Evolutionary conservation across 176 grass and related monocot species (phyloP), one percentile per base, ranked within the genome.

Genomic region (Phoenix roebelenii): DNA sequence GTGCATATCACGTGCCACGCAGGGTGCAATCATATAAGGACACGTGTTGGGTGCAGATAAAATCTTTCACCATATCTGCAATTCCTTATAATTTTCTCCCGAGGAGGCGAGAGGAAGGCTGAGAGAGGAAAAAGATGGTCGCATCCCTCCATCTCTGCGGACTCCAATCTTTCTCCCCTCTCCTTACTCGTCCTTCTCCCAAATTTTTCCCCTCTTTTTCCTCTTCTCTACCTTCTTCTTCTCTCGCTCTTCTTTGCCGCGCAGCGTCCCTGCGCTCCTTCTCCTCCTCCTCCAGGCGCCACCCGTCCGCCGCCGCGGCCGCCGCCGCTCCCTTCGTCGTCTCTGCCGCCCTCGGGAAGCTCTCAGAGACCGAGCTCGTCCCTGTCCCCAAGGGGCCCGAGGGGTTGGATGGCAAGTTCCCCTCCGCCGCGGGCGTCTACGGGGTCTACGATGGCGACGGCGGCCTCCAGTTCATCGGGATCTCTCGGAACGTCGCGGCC

Each of bases 401-500:
- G 50, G 61, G 83, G 44, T 55, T 73, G 6, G 19, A 79, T 29
- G 51, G 72, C 4, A 3, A 59, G 3, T 72, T 97, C 18, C 81
- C 84, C 0, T 17, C 68, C 1, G 80, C 35, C 50, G 64, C 87
- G 1, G 87, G 84, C 7, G 83, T 91, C n/a, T 97, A 91, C 16
- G 87, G 81, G 1, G 68, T 91, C 14, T 97, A 77, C 60, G 84
- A 91, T 25, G 29, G 69, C 51, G 52, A 70, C 16, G 84, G 87
- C 4, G 72, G 73, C 12, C 75, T 97, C 57, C 87, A 91, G 81
- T 97, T 90, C 67, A 25, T 91, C 3, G 87, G 87, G n/a, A 79
- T 91, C n/a, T 88, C 87, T 18, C 77, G 87, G 22, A 97, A 88
- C 68, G 61, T 97, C 56, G 77, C 83, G 28, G 75, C 77, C 63